Evolutionary conservation across 306 rosid genomes (phyloP).

Genomic region (Amphicarpaea edgeworthii): DNA sequence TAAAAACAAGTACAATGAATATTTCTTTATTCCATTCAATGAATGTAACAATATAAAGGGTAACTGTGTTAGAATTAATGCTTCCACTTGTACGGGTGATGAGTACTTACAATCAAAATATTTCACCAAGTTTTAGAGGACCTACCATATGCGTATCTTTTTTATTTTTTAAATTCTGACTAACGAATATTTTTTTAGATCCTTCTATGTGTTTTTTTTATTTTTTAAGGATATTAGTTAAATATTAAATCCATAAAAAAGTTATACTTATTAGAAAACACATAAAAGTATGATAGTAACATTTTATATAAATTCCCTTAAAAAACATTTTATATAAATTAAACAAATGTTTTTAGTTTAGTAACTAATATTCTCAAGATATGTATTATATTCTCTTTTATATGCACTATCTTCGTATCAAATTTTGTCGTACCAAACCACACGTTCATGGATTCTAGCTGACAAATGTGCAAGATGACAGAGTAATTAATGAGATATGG

Average conservation of each 20-base stretch:
- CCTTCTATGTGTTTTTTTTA: not conserved
- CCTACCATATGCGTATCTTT: not conserved
- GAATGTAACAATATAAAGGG: not conserved
- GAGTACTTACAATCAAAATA: not conserved
- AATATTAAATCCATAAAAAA: not conserved
- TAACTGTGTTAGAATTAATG: not conserved
- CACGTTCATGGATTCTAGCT: too few relatives aligned
- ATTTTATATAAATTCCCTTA: too few relatives aligned
- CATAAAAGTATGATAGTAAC: not conserved
- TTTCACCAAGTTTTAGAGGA: not conserved
- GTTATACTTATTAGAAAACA: not conserved
- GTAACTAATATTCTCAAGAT: too few relatives aligned
- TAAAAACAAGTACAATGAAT: not conserved
- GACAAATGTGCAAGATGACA: not conserved
- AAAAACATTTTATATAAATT: not conserved
- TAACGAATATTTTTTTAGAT: not conserved
- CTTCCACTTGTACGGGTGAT: not conserved
- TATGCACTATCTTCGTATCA: not conserved
- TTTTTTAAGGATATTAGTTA: not conserved
- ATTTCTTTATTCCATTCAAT: constrained; percentile 6
- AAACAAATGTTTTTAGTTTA: too few relatives aligned
- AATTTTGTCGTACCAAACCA: too few relatives aligned
- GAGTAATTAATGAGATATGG: not conserved
- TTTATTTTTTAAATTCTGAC: not conserved
- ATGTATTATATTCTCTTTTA: too few relatives aligned